Percentiles rank a stretch among this genome's conserved stretches.
These are phyloP conservation scores for Sequoia sempervirens DNA, from an alignment of 75 land plant species.

Conservation along the genomic window DNA sequence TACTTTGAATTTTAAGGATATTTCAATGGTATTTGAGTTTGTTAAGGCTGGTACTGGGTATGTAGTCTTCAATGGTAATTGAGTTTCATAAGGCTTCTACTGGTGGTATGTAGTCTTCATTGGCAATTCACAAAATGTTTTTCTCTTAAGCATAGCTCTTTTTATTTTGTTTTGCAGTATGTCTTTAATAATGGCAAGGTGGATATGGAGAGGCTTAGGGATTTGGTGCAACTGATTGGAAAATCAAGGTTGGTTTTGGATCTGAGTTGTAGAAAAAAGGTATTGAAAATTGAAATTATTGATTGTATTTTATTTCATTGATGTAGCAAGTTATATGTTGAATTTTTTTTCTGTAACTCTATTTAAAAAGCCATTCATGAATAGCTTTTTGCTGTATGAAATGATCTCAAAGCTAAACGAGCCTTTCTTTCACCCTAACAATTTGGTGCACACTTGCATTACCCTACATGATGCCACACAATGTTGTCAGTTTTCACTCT, in stretches of 20 bases:
- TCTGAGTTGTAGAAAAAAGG: constrained; percentile 96
- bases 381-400: not conserved
- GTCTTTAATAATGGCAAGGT: constrained; percentile 83
- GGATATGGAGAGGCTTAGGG: constrained; percentile 62
- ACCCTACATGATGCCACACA: not conserved
- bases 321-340: not conserved
- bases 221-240: constrained; percentile 58
- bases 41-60: not conserved
- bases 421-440: not conserved
- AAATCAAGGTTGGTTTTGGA: constrained; percentile 82
- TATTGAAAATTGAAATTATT: constrained; percentile 27
- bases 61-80: not conserved
- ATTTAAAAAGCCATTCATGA: not conserved
- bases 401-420: not conserved
- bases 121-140: not conserved
- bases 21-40: not conserved
- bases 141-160: not conserved
- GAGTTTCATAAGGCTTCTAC: not conserved
- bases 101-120: not conserved
- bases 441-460: not conserved
- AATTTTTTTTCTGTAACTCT: not conserved
- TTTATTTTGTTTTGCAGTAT: constrained; percentile 48
- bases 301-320: not conserved
- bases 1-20: not conserved
- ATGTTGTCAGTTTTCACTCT: not conserved